Evolutionary conservation across 78 protist genomes (phyloP).

Genomic region (Neovahlkampfia damariscottae): DNA sequence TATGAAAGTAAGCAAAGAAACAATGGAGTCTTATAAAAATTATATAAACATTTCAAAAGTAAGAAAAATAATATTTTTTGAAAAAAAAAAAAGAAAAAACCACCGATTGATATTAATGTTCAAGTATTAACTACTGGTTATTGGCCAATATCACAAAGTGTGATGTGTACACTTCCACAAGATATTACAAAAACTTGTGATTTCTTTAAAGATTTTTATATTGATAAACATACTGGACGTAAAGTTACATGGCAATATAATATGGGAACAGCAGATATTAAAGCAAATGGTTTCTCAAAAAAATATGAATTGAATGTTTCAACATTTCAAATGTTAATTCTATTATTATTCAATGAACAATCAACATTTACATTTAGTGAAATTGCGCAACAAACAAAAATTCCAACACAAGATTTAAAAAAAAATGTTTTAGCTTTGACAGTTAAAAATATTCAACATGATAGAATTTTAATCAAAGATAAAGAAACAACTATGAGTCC

Average conservation of each 20-base stretch:
- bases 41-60: no score
- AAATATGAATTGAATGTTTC: slow-evolving; percentile 21
- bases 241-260: slow-evolving; percentile 66
- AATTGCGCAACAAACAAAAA: slow-evolving; percentile 12
- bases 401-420: slow-evolving; percentile 38
- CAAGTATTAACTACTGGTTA: slow-evolving; percentile 78
- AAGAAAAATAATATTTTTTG: no score
- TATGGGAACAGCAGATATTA: slow-evolving; percentile 79
- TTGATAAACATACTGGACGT: slow-evolving; percentile 63
- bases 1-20: slow-evolving; percentile 61
- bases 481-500: slow-evolving; percentile 26
- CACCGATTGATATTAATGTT: slow-evolving; percentile 52
- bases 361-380: slow-evolving; percentile 26
- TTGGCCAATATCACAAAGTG: slow-evolving; percentile 74
- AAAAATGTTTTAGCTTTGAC: slow-evolving; percentile 31
- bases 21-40: slow-evolving; percentile 41
- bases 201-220: slow-evolving; percentile 58
- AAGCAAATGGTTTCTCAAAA: slow-evolving; percentile 35
- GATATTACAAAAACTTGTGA: slow-evolving; percentile 16
- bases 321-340: slow-evolving; percentile 65
- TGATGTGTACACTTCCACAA: neutral
- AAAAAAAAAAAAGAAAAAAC: slow-evolving; percentile 5
- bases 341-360: slow-evolving; percentile 52
- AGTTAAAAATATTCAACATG: slow-evolving; percentile 22
- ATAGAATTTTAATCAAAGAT: slow-evolving; percentile 26